Evolutionary conservation across 768 basidiomycete species (phyloP).

Genomic region (Macrolepiota fuliginosa): DNA sequence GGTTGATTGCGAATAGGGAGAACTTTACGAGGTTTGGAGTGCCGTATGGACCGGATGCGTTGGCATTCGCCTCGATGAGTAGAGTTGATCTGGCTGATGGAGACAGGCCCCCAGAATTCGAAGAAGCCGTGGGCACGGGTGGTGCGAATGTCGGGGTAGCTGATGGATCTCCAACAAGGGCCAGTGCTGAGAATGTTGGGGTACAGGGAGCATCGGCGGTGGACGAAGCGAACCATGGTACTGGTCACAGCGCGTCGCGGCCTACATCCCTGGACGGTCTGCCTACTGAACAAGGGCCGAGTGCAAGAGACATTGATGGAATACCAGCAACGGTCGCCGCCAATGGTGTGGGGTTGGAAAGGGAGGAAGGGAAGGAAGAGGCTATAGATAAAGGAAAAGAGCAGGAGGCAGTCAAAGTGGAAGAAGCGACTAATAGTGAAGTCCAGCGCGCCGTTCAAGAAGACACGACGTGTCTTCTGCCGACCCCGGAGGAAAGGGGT

Average conservation of each 20-base stretch:
- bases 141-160: background rate
- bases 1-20: slow-evolving; percentile 67
- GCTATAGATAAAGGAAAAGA: background rate
- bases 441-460: background rate
- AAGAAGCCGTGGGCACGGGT: slow-evolving; percentile 21
- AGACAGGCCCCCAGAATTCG: slow-evolving; percentile 52
- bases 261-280: background rate
- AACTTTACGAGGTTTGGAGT: slow-evolving; percentile 66
- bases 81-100: slow-evolving; percentile 30
- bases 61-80: slow-evolving; percentile 56
- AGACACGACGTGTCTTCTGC: background rate
- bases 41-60: slow-evolving; percentile 74
- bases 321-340: background rate
- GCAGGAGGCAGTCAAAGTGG: background rate
- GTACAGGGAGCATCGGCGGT: background rate
- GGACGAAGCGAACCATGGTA: background rate
- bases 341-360: background rate
- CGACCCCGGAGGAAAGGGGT: background rate
- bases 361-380: background rate
- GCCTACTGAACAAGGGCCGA: background rate
- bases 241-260: background rate
- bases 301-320: background rate
- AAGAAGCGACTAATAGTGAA: background rate
- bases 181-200: background rate
- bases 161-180: background rate